These are phyloP conservation scores for Annulohypoxylon truncatum DNA, from an alignment of 2,329 filamentous ascomycete species.

Conservation along the genomic window DNA sequence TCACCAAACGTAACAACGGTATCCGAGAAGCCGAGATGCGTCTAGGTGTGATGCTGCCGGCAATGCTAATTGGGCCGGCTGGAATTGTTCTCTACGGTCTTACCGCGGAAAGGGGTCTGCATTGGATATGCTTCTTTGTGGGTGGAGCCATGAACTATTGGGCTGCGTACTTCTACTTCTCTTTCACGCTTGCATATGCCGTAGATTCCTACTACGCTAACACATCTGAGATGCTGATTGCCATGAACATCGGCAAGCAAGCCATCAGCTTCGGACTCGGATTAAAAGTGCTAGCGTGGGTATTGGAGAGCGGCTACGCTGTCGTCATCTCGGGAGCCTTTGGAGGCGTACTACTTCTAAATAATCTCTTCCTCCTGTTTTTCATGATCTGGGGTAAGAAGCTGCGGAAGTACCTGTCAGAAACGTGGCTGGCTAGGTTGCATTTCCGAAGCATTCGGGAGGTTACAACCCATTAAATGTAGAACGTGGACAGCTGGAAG, in stretches of 20 bases:
- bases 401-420: slow-evolving; percentile 59
- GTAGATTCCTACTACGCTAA: slow-evolving; percentile 70
- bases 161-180: slow-evolving; percentile 66
- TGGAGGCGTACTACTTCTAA: slow-evolving; percentile 59
- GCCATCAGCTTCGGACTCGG: slow-evolving; percentile 66
- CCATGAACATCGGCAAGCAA: slow-evolving; percentile 68
- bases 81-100: slow-evolving; percentile 54
- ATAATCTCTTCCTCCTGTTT: slow-evolving; percentile 60
- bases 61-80: slow-evolving; percentile 52
- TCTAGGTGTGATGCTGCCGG: slow-evolving; percentile 51
- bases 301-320: slow-evolving; percentile 60
- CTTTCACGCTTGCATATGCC: slow-evolving; percentile 70
- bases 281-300: slow-evolving; percentile 63
- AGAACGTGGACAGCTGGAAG: slow-evolving; percentile 10
- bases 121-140: slow-evolving; percentile 61
- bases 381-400: slow-evolving; percentile 66
- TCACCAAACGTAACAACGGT: slow-evolving; percentile 54
- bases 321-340: slow-evolving; percentile 64
- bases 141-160: slow-evolving; percentile 64
- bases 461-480: slow-evolving; percentile 39
- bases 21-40: slow-evolving; percentile 59
- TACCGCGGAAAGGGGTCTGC: slow-evolving; percentile 53
- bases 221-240: slow-evolving; percentile 72
- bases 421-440: slow-evolving; percentile 62
- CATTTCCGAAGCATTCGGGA: slow-evolving; percentile 51